Evolutionary conservation across 2,329 filamentous ascomycete species (phyloP).

Genomic region (Cryphonectria nitschkei): DNA sequence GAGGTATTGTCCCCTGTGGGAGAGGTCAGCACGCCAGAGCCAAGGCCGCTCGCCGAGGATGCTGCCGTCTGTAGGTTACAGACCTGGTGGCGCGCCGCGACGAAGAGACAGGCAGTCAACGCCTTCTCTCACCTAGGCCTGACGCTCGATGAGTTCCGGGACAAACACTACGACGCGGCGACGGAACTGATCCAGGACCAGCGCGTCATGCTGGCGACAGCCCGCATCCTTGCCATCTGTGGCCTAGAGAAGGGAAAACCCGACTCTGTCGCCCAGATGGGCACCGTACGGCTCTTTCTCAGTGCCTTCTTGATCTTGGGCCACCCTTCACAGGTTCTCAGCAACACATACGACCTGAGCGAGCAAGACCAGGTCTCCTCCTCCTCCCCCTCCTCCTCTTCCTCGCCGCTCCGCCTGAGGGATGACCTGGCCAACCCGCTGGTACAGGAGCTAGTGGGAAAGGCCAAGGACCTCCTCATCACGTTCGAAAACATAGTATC

Average conservation of each 20-base stretch:
- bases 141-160: conserved; percentile 70
- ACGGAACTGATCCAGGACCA: conserved; percentile 69
- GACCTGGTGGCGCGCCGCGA: conserved; percentile 67
- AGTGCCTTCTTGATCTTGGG: conserved; percentile 80
- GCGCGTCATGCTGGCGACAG: conserved; percentile 66
- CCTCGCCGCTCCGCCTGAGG: conserved; percentile 47
- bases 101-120: conserved; percentile 62
- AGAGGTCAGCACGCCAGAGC: conserved; percentile 54
- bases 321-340: conserved; percentile 77
- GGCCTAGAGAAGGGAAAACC: conserved; percentile 68
- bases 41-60: conserved; percentile 55
- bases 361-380: conserved; percentile 57
- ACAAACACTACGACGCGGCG: conserved; percentile 75
- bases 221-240: conserved; percentile 69
- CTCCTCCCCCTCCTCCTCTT: too few species aligned
- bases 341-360: conserved; percentile 65
- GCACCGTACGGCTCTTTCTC: conserved; percentile 74
- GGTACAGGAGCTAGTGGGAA: conserved; percentile 72
- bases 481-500: conserved; percentile 76
- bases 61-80: conserved; percentile 70
- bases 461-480: conserved; percentile 76
- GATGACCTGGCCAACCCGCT: conserved; percentile 64
- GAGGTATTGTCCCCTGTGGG: conserved; percentile 52
- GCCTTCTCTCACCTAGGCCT: conserved; percentile 69
- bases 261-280: conserved; percentile 69